Percentiles rank a stretch among this genome's conserved stretches.
phyloP scores from a whole-genome alignment of 2,329 filamentous ascomycete species.

The Hymenoscyphus repandus region DNA sequence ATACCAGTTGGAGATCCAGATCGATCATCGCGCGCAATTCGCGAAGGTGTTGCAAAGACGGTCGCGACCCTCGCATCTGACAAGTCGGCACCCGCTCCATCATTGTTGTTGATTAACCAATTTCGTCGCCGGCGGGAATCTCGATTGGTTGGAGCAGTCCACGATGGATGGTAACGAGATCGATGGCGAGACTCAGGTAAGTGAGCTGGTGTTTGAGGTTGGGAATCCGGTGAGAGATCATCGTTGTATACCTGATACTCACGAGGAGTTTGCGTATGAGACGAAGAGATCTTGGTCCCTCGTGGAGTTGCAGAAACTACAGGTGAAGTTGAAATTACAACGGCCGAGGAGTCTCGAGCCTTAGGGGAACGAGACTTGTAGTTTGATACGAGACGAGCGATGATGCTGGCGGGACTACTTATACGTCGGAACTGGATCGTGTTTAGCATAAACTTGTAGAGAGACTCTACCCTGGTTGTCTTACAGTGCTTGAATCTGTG shows the following conservation, averaged over 20 bases:
- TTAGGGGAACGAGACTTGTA: conserved; percentile 17
- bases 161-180: conserved; percentile 38
- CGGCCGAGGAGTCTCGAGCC: conserved; percentile 7
- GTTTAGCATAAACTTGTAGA: not conserved
- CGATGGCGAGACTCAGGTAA: conserved; percentile 45
- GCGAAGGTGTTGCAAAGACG: conserved; percentile 7
- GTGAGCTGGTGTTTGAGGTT: conserved; percentile 47
- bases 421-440: conserved; percentile 7
- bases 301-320: conserved; percentile 15
- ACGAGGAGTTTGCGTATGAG: conserved; percentile 19
- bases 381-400: conserved; percentile 12
- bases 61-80: not conserved
- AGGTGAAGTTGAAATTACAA: conserved; percentile 10
- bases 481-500: too few species aligned
- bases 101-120: conserved; percentile 8
- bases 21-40: conserved; percentile 18
- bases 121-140: conserved; percentile 1
- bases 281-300: conserved; percentile 1
- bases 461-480: too few species aligned
- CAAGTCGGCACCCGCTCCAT: conserved; percentile 6
- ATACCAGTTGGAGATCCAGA: conserved; percentile 36
- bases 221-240: conserved; percentile 36
- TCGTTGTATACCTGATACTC: conserved; percentile 43
- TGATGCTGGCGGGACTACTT: conserved; percentile 5
- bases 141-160: conserved; percentile 37